Conservation (phyloP, 164 flowering plant species). For the Stephania cephalantha region DNA sequence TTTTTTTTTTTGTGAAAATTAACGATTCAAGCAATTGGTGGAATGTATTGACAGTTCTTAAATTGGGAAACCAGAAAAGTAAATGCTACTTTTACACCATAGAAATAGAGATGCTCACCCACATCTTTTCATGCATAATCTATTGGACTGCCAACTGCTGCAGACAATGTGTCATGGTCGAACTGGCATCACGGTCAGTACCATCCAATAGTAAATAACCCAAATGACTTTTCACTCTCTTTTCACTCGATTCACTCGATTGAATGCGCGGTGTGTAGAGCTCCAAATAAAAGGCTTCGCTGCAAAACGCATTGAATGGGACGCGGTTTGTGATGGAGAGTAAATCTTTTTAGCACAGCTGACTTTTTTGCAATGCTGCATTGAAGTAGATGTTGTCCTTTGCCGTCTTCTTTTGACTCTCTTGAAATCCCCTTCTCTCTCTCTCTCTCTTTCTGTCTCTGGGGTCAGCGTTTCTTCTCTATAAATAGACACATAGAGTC, state of each 20-base stretch:
- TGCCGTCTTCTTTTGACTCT: conserved; percentile 41
- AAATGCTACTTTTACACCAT: too few species aligned
- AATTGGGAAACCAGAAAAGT: too few species aligned
- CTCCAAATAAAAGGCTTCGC: background rate
- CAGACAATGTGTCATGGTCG: too few species aligned
- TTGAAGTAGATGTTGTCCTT: conserved; percentile 30
- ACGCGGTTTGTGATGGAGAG: conserved; percentile 40
- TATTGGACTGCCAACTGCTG: too few species aligned
- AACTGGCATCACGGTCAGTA: too few species aligned
- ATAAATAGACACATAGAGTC: background rate
- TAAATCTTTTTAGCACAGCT: conserved; percentile 22
- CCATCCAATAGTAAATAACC: too few species aligned
- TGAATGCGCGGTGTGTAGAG: background rate
- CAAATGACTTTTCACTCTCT: background rate
- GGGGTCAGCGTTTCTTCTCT: conserved; percentile 10
- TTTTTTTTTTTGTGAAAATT: too few species aligned
- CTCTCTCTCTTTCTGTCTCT: background rate
- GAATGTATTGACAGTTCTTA: too few species aligned
- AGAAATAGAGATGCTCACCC: too few species aligned
- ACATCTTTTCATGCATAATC: too few species aligned
- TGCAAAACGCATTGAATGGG: conserved; percentile 31
- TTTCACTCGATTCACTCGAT: background rate
- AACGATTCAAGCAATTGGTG: too few species aligned
- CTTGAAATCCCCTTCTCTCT: conserved; percentile 8
- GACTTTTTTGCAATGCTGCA: conserved; percentile 32